These are phyloP conservation scores for Condylostoma magnum DNA, from an alignment of 169 alveolate species.

Conservation along the genomic window DNA sequence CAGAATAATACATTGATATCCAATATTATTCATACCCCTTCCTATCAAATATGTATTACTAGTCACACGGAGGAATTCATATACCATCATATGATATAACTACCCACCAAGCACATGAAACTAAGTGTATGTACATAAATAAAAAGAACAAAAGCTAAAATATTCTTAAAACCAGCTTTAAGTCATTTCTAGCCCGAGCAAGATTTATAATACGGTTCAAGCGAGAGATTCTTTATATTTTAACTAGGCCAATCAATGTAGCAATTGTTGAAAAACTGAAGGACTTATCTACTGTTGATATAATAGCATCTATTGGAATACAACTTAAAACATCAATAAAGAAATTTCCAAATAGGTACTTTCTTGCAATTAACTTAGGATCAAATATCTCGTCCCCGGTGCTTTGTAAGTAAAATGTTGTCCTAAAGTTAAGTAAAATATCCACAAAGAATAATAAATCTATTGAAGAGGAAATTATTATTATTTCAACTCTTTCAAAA, in stretches of 20 bases:
- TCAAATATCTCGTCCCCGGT: slow-evolving; percentile 18
- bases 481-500: too few relatives aligned
- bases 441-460: slow-evolving; percentile 15
- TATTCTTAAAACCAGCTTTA: background rate
- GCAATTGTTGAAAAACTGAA: too few relatives aligned
- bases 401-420: background rate
- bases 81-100: background rate
- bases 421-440: background rate
- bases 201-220: background rate
- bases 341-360: background rate
- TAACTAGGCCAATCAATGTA: background rate
- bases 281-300: too few relatives aligned
- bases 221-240: background rate
- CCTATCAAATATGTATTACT: background rate
- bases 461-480: too few relatives aligned
- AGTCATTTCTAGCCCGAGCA: background rate
- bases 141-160: background rate
- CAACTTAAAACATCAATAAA: background rate
- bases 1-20: background rate
- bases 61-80: background rate
- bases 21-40: background rate
- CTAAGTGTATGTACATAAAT: background rate
- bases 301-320: too few relatives aligned
- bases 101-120: background rate
- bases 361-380: background rate